Conservation (phyloP, 495 filamentous ascomycete species). For the Amniculicola lignicola region DNA sequence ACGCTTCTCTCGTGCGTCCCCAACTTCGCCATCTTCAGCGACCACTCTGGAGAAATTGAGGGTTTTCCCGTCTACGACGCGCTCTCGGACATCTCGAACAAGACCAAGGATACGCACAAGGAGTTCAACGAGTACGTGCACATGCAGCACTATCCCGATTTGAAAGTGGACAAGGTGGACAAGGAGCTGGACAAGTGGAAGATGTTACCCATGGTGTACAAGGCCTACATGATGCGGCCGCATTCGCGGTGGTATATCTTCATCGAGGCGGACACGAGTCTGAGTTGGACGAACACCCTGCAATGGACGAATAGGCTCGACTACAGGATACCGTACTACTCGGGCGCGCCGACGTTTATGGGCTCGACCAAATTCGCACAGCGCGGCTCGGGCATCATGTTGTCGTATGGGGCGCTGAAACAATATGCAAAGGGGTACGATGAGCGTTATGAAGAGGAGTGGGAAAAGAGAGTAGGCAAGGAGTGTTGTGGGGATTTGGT, state of each 20-base stretch:
- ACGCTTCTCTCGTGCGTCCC: slow-evolving; percentile 54
- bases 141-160: slow-evolving; percentile 43
- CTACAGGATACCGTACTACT: slow-evolving; percentile 51
- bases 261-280: slow-evolving; percentile 66
- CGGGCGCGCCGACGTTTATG: slow-evolving; percentile 58
- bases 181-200: slow-evolving; percentile 63
- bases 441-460: slow-evolving; percentile 37
- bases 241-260: slow-evolving; percentile 65
- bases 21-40: slow-evolving; percentile 56
- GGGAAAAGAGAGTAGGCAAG: slow-evolving; percentile 52
- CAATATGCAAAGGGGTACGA: slow-evolving; percentile 46
- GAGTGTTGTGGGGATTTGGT: slow-evolving; percentile 71
- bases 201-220: slow-evolving; percentile 55
- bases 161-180: slow-evolving; percentile 46
- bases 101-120: slow-evolving; percentile 40
- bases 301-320: slow-evolving; percentile 56
- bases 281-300: slow-evolving; percentile 60
- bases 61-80: slow-evolving; percentile 51
- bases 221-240: slow-evolving; percentile 45
- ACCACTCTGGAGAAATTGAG: slow-evolving; percentile 51
- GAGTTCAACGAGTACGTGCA: slow-evolving; percentile 57
- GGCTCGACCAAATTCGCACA: slow-evolving; percentile 59
- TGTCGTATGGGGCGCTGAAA: slow-evolving; percentile 56
- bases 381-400: slow-evolving; percentile 64
- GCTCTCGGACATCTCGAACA: slow-evolving; percentile 44